Percentiles rank a stretch among this genome's conserved stretches.
phyloP scores from a whole-genome alignment of 176 grass and related monocot species.

The Cenchrus americanus region DNA sequence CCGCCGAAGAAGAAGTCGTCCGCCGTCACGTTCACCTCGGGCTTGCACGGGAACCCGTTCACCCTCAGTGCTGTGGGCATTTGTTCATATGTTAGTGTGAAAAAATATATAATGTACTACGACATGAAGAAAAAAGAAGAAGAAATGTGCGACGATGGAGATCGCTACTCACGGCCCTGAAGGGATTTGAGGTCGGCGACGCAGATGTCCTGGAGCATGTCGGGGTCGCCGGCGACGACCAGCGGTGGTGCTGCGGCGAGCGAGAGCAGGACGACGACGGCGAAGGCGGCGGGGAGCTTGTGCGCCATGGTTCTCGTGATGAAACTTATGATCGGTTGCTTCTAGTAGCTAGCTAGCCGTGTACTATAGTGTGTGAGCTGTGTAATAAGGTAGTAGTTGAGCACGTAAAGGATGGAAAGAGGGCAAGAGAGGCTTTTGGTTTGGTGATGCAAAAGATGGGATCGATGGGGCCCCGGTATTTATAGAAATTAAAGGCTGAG shows the following conservation, averaged over 20 bases:
- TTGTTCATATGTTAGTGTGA: too few species aligned
- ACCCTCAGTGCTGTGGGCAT: not conserved
- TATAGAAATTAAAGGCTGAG: conserved; percentile 2
- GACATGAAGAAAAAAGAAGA: too few species aligned
- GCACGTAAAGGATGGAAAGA: not conserved
- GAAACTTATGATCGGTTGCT: too few species aligned
- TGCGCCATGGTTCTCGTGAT: conserved; percentile 22
- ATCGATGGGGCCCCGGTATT: not conserved
- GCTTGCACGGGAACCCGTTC: conserved; percentile 1
- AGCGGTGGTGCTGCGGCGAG: conserved; percentile 23
- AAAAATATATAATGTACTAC: too few species aligned
- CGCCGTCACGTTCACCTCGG: conserved; percentile 41
- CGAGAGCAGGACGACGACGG: conserved; percentile 20
- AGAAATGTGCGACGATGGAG: too few species aligned
- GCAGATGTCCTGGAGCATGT: conserved; percentile 81
- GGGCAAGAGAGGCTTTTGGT: not conserved
- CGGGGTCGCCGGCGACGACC: conserved; percentile 56
- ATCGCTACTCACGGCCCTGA: not conserved
- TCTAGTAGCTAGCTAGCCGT: not conserved
- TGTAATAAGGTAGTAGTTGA: not conserved
- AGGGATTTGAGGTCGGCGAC: conserved; percentile 58
- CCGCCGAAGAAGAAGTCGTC: conserved; percentile 70
- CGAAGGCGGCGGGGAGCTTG: conserved; percentile 10
- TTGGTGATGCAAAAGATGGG: conserved; percentile 13
- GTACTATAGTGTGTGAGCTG: not conserved